Evolutionary conservation across 208 protist genomes (phyloP).

Genomic region (Vickermania spadyakhi): DNA sequence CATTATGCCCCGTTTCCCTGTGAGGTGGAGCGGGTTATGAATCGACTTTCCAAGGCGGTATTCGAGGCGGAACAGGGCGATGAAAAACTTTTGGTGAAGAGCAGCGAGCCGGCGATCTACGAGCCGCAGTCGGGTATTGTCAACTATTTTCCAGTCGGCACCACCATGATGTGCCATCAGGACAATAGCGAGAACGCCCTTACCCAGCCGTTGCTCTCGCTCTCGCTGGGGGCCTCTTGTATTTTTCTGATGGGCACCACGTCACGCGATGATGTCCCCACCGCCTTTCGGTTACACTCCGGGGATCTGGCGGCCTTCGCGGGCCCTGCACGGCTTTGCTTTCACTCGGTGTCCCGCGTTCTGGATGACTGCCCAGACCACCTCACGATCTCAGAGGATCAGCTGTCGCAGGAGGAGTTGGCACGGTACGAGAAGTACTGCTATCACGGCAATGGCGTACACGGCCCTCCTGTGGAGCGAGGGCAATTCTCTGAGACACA

Average conservation of each 20-base stretch:
- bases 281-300: slow-evolving; percentile 68
- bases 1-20: slow-evolving; percentile 47
- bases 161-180: slow-evolving; percentile 88
- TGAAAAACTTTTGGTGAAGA: slow-evolving; percentile 3
- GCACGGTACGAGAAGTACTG: slow-evolving; percentile 20
- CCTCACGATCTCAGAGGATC: slow-evolving; percentile 33
- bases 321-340: slow-evolving; percentile 50
- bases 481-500: slow-evolving; percentile 15
- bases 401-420: slow-evolving; percentile 16
- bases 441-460: slow-evolving; percentile 27
- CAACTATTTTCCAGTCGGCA: slow-evolving; percentile 82
- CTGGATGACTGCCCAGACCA: slow-evolving; percentile 75
- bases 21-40: slow-evolving; percentile 29
- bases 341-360: slow-evolving; percentile 70
- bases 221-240: slow-evolving; percentile 70
- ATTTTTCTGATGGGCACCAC: slow-evolving; percentile 80
- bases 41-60: slow-evolving; percentile 26
- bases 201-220: slow-evolving; percentile 61
- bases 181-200: slow-evolving; percentile 78
- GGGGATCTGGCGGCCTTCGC: slow-evolving; percentile 74
- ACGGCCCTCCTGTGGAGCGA: slow-evolving; percentile 23
- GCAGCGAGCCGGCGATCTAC: slow-evolving; percentile 15
- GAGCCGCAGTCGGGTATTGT: slow-evolving; percentile 84
- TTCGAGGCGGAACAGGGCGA: slow-evolving; percentile 25
- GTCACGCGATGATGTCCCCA: slow-evolving; percentile 53